A percentile compares a stretch with the other conserved stretches of the same genome.
Conservation (phyloP, 2,329 filamentous ascomycete genomes). For the Colletotrichum melonis region DNA sequence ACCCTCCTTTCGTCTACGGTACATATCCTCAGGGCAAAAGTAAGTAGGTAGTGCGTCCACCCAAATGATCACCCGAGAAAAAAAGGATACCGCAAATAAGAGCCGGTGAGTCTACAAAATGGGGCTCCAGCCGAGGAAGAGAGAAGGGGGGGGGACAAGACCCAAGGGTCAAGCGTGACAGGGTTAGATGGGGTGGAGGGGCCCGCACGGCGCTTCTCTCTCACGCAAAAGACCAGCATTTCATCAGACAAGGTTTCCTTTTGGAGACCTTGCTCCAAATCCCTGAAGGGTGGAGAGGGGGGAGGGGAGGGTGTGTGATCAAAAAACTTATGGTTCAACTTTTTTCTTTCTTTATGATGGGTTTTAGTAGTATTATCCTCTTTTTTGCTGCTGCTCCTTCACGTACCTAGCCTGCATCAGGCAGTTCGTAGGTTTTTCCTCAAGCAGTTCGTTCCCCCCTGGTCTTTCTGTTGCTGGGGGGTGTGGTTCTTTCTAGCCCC, state of each 20-base stretch:
- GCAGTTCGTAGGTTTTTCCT: conserved; percentile 7
- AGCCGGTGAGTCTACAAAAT: conserved; percentile 29
- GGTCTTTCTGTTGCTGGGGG: no score
- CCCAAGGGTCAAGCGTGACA: no score
- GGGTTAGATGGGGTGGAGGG: no score
- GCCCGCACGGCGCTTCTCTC: neutral
- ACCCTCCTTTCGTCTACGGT: no score
- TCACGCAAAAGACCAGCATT: neutral
- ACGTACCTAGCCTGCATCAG: conserved; percentile 27
- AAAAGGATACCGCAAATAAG: conserved; percentile 12
- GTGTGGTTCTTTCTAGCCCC: neutral
- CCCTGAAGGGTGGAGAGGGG: neutral
- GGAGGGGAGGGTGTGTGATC: neutral
- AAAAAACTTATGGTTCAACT: no score
- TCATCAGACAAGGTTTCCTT: no score
- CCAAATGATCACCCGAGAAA: neutral
- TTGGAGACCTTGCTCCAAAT: no score
- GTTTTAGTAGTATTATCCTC: neutral
- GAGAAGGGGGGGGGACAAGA: neutral
- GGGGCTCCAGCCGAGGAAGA: conserved; percentile 5
- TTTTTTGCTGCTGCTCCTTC: neutral
- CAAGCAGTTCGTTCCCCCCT: neutral
- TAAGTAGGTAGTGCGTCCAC: neutral
- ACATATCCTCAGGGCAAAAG: no score
- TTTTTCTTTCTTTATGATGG: neutral